Percentiles rank a stretch among this genome's conserved stretches.
phyloP scores from a whole-genome alignment of 495 filamentous ascomycete genomes.

The Aspergillus baeticus region DNA sequence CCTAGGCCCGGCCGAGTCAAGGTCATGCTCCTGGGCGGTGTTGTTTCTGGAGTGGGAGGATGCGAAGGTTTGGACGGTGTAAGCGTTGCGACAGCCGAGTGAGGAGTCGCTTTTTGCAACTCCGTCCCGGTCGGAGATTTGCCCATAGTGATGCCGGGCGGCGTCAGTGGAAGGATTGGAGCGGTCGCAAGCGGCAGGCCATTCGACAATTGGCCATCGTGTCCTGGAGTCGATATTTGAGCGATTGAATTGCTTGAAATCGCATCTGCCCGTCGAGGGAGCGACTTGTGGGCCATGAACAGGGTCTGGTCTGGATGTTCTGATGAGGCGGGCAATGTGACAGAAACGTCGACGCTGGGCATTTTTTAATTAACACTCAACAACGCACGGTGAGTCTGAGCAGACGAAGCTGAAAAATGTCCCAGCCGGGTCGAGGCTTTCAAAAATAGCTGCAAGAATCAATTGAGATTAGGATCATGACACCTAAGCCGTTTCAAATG shows the following conservation, averaged over 20 bases:
- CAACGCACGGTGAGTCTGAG: slow-evolving; percentile 6
- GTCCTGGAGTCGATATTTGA: slow-evolving; percentile 28
- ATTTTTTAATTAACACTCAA: slow-evolving; percentile 28
- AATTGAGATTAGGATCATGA: slow-evolving; percentile 18
- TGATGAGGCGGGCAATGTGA: slow-evolving; percentile 32
- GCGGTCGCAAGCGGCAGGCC: slow-evolving; percentile 21
- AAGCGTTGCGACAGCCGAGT: slow-evolving; percentile 32
- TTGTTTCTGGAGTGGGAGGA: slow-evolving; percentile 72
- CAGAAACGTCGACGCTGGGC: slow-evolving; percentile 38
- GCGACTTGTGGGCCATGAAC: slow-evolving; percentile 47
- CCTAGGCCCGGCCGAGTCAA: slow-evolving; percentile 43
- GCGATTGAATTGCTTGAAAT: slow-evolving; percentile 23
- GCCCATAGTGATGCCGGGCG: slow-evolving; percentile 31
- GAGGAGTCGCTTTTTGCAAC: slow-evolving; percentile 23
- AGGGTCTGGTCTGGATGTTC: slow-evolving; percentile 29
- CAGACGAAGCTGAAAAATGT: neutral
- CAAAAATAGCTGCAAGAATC: slow-evolving; percentile 14
- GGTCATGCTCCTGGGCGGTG: slow-evolving; percentile 57
- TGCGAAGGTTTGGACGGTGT: slow-evolving; percentile 64
- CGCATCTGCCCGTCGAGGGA: slow-evolving; percentile 37
- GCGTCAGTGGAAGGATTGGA: slow-evolving; percentile 40
- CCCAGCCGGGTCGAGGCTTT: slow-evolving; percentile 1
- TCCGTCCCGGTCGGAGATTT: slow-evolving; percentile 17
- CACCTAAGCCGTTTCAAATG: slow-evolving; percentile 21
- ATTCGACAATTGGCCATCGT: slow-evolving; percentile 18